Percentiles rank a stretch among this genome's conserved stretches.
Conservation (phyloP, 768 basidiomycete species). For the Auricularia sp. region DNA sequence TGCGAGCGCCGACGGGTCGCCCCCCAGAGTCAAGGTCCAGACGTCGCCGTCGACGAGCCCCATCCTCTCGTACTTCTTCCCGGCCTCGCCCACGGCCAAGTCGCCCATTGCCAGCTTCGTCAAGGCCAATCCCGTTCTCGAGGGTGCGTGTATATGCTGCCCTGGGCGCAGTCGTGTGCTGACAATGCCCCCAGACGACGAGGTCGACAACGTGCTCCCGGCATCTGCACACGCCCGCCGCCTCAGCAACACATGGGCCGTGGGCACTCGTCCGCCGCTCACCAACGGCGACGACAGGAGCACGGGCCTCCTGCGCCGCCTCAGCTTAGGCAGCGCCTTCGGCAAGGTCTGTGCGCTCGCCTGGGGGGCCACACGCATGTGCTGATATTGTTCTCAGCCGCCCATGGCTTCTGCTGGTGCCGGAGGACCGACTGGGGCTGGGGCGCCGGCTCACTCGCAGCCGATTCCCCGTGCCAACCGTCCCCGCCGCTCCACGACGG, state of each 20-base stretch:
- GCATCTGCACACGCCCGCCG: slow-evolving; percentile 46
- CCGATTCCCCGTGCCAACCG: slow-evolving; percentile 27
- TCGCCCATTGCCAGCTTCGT: slow-evolving; percentile 37
- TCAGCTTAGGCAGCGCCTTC: slow-evolving; percentile 57
- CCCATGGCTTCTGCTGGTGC: slow-evolving; percentile 3
- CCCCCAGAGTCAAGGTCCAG: slow-evolving; percentile 3
- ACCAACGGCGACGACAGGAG: slow-evolving; percentile 50
- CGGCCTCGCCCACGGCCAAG: slow-evolving; percentile 46
- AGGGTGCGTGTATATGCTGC: slow-evolving; percentile 37
- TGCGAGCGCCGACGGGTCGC: slow-evolving; percentile 24
- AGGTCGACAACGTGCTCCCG: slow-evolving; percentile 30
- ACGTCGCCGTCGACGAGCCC: slow-evolving; percentile 50
- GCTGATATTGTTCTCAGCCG: slow-evolving; percentile 4
- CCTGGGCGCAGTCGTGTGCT: neutral
- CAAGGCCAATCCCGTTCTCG: slow-evolving; percentile 49
- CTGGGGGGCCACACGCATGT: too few relatives aligned
- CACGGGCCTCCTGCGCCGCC: slow-evolving; percentile 59
- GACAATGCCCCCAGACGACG: slow-evolving; percentile 21
- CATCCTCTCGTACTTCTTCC: slow-evolving; percentile 60
- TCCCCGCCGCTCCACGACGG: slow-evolving; percentile 45
- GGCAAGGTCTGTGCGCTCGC: slow-evolving; percentile 32
- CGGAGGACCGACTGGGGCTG: neutral
- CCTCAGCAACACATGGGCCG: slow-evolving; percentile 41
- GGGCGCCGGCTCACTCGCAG: slow-evolving; percentile 14
- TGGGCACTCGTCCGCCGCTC: slow-evolving; percentile 12